These are phyloP conservation scores for Rhizopogon vinicolor DNA, from an alignment of 768 basidiomycete genomes.

Conservation along the genomic window DNA sequence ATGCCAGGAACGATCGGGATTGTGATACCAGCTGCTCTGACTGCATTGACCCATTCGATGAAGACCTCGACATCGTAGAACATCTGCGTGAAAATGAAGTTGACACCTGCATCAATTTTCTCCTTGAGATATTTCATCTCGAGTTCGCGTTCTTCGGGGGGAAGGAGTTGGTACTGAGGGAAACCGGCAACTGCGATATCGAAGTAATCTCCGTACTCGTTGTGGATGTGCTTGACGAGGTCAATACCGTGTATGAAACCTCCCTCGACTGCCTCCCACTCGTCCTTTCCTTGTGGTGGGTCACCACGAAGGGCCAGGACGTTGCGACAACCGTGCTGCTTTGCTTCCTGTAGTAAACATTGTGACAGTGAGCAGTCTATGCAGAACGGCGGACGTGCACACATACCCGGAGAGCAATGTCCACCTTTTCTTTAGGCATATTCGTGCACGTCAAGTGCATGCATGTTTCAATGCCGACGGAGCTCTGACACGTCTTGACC, in stretches of 20 bases:
- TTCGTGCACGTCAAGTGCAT: constrained; percentile 99
- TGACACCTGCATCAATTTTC: constrained; percentile 85
- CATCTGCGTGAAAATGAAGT: constrained; percentile 98
- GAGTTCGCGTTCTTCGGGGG: constrained; percentile 65
- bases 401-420: constrained; percentile 81
- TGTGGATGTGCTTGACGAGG: constrained; percentile 84
- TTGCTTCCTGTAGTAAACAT: constrained; percentile 66
- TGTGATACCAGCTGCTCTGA: constrained; percentile 82
- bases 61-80: constrained; percentile 94
- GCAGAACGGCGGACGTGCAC: constrained; percentile 1
- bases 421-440: constrained; percentile 96
- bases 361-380: constrained; percentile 2
- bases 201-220: constrained; percentile 85
- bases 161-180: constrained; percentile 74
- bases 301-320: constrained; percentile 93
- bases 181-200: constrained; percentile 94
- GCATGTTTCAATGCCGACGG: constrained; percentile 94
- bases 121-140: constrained; percentile 87
- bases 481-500: constrained; percentile 89
- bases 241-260: constrained; percentile 91
- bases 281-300: constrained; percentile 81
- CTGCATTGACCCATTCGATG: constrained; percentile 82
- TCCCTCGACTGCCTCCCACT: constrained; percentile 90
- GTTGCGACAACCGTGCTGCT: constrained; percentile 84
- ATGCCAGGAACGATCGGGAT: constrained; percentile 92